Evolutionary conservation across 192 early-diverging fungal species (phyloP).

Genomic region (Backusella luteola): DNA sequence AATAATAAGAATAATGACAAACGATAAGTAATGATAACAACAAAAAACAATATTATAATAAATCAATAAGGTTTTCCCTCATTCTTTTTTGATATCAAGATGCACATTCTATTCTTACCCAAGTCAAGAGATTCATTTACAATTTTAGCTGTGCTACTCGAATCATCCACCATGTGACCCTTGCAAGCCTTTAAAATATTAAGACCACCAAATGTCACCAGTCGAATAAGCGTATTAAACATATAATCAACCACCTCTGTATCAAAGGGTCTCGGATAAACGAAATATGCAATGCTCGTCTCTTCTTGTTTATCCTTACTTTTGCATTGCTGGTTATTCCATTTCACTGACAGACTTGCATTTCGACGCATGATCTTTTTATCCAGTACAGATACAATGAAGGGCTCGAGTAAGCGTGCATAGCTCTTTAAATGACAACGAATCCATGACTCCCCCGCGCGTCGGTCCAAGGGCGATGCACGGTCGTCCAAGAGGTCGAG

Average conservation of each 20-base stretch:
- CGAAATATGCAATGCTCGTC: constrained; percentile 41
- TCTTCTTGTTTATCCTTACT: not conserved
- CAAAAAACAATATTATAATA: not conserved
- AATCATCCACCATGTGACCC: constrained; percentile 9
- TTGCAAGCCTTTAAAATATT: constrained; percentile 39
- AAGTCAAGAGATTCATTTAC: constrained; percentile 12
- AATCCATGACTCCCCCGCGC: constrained; percentile 72
- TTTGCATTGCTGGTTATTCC: constrained; percentile 13
- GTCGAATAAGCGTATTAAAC: constrained; percentile 49
- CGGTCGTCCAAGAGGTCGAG: constrained; percentile 65
- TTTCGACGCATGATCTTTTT: constrained; percentile 40
- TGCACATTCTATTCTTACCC: constrained; percentile 7
- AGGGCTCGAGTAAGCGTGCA: constrained; percentile 57
- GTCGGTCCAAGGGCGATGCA: constrained; percentile 48
- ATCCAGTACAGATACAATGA: constrained; percentile 48
- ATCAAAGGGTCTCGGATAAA: constrained; percentile 63
- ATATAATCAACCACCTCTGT: constrained; percentile 67
- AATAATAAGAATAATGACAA: not conserved
- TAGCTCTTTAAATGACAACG: constrained; percentile 62
- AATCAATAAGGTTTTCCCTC: not conserved
- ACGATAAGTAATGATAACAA: not conserved
- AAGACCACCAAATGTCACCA: constrained; percentile 55
- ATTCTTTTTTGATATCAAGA: not conserved
- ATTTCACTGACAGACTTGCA: constrained; percentile 35
- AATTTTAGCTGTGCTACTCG: not conserved